Evolutionary conservation across 805 yeast species (phyloP).

Genomic region (Brettanomyces custersianus): DNA sequence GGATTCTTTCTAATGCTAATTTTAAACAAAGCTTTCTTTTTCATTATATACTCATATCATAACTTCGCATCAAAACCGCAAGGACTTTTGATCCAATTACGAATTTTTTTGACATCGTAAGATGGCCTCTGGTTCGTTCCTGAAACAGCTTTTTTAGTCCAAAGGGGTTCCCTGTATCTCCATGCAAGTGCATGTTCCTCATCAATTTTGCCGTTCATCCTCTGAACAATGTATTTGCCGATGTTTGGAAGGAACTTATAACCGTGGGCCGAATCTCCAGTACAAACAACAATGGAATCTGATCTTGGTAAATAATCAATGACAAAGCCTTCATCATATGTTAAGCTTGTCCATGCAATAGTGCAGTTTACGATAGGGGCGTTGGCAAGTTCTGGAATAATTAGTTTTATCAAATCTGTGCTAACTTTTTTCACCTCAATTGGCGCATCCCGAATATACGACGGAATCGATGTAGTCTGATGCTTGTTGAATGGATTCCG

Average conservation of each 20-base stretch:
- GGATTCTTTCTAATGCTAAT: too few relatives aligned
- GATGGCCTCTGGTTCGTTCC: conserved; percentile 2
- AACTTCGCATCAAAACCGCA: too few relatives aligned
- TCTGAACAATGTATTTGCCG: conserved; percentile 29
- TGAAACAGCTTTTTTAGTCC: not conserved
- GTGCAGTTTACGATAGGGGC: conserved; percentile 24
- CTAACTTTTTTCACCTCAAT: conserved; percentile 5
- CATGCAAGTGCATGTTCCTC: conserved; percentile 17
- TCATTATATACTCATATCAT: too few relatives aligned
- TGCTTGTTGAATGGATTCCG: conserved; percentile 4
- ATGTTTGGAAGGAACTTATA: conserved; percentile 37
- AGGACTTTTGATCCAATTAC: conserved; percentile 5
- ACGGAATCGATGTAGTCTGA: conserved; percentile 5
- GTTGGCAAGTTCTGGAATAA: conserved; percentile 27
- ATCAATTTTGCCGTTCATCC: conserved; percentile 22
- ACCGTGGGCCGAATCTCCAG: conserved; percentile 39
- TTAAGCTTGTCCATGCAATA: conserved; percentile 29
- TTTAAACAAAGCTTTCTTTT: too few relatives aligned
- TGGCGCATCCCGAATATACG: conserved; percentile 8
- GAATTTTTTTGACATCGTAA: conserved; percentile 3
- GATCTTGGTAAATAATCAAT: conserved; percentile 28
- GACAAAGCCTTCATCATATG: conserved; percentile 29
- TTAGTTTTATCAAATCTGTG: conserved; percentile 5
- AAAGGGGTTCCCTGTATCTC: conserved; percentile 18
- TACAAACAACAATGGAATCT: conserved; percentile 26